Evolutionary conservation across 345 rosid genomes (phyloP).

Genomic region (Syzygium grande): DNA sequence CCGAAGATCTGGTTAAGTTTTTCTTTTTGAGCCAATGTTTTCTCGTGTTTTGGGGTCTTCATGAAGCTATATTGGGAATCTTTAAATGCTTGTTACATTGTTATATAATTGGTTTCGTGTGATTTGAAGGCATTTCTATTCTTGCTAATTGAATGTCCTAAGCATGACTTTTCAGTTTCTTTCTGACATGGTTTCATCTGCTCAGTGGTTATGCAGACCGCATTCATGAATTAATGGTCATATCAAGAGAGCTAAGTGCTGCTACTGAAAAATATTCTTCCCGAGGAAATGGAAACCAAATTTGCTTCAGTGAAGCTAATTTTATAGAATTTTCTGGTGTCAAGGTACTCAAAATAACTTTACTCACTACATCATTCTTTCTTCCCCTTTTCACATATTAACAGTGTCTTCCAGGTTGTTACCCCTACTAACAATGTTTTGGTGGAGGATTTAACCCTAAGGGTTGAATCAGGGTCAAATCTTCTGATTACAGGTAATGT

Average conservation of each 20-base stretch:
- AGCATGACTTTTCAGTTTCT: background rate
- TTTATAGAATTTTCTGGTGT: constrained; percentile 88
- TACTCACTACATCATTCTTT: background rate
- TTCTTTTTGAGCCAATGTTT: background rate
- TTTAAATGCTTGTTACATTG: background rate
- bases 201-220: constrained; percentile 97
- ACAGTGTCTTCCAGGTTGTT: constrained; percentile 55
- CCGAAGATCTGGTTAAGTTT: background rate
- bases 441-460: constrained; percentile 86
- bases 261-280: constrained; percentile 44
- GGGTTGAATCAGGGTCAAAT: constrained; percentile 89
- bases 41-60: background rate
- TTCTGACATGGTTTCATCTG: background rate
- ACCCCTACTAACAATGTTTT: constrained; percentile 90
- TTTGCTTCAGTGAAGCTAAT: constrained; percentile 80
- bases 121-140: background rate
- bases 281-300: constrained; percentile 63
- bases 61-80: background rate
- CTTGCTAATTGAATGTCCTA: background rate
- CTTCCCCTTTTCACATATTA: background rate
- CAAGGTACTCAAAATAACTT: constrained; percentile 51
- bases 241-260: constrained; percentile 78
- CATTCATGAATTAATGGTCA: constrained; percentile 75
- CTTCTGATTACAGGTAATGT: constrained; percentile 92
- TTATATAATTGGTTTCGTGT: background rate